phyloP scores from a whole-genome alignment of 768 basidiomycete species.

The Hemileccinum rubropunctum region DNA sequence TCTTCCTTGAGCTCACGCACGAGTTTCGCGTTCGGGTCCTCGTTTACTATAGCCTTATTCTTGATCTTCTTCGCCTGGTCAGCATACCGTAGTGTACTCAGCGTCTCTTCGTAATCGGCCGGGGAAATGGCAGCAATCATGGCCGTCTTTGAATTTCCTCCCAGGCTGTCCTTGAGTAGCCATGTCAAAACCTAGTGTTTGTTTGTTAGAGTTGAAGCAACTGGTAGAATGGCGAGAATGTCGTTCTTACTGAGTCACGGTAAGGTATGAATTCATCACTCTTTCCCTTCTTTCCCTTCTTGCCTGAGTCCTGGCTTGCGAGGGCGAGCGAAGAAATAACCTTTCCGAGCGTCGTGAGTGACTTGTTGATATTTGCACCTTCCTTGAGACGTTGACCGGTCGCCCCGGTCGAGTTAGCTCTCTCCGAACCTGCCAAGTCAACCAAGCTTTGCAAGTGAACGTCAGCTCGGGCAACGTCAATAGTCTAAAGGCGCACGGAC shows the following conservation, averaged over 20 bases:
- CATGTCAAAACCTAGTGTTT: constrained; percentile 82
- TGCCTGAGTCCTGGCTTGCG: constrained; percentile 53
- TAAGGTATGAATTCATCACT: constrained; percentile 94
- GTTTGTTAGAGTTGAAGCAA: constrained; percentile 6
- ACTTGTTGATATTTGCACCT: constrained; percentile 98
- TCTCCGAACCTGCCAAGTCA: constrained; percentile 94
- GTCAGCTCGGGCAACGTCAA: constrained; percentile 8
- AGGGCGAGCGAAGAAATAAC: constrained; percentile 89
- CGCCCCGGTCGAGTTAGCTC: constrained; percentile 96
- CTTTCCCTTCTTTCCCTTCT: constrained; percentile 88
- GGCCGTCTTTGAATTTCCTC: constrained; percentile 96
- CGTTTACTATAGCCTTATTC: constrained; percentile 99
- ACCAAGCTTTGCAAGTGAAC: constrained; percentile 59
- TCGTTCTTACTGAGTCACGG: constrained; percentile 80
- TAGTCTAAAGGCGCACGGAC: constrained; percentile 35
- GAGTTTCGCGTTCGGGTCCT: constrained; percentile 98
- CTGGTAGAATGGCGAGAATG: background rate
- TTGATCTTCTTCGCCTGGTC: constrained; percentile 99
- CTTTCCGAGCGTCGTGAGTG: constrained; percentile 94
- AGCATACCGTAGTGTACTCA: constrained; percentile 95
- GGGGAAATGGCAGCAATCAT: constrained; percentile 99
- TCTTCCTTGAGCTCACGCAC: constrained; percentile 99
- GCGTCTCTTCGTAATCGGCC: constrained; percentile 97
- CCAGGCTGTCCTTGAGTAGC: constrained; percentile 96
- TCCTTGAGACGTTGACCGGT: constrained; percentile 96